Evolutionary conservation across 2,329 filamentous ascomycete genomes (phyloP).

Genomic region (Colletotrichum melonis): DNA sequence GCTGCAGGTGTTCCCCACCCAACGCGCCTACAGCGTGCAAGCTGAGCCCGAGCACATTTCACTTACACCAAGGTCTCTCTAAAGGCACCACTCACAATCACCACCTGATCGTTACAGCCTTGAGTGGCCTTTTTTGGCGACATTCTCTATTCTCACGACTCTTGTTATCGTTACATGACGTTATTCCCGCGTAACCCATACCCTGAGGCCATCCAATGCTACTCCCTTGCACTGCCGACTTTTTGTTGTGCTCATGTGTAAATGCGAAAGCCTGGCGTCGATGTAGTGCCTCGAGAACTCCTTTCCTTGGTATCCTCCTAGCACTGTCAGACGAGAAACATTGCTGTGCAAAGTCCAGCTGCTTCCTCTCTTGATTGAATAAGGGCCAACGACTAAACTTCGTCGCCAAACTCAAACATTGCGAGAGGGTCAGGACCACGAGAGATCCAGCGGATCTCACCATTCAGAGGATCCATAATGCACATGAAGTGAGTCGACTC

Average conservation of each 20-base stretch:
- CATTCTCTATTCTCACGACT: not conserved
- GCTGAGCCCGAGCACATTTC: not conserved
- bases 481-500: conserved; percentile 68
- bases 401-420: not conserved
- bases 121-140: not conserved
- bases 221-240: not conserved
- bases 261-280: not conserved
- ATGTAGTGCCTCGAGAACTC: not conserved
- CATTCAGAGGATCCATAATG: conserved; percentile 65
- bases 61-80: not conserved
- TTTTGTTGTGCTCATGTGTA: not conserved
- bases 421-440: not conserved
- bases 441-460: conserved; percentile 57
- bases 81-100: not conserved
- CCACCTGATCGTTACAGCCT: not conserved
- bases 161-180: not conserved
- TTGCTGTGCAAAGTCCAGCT: not conserved
- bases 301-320: not conserved
- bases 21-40: not conserved
- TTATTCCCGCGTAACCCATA: not conserved
- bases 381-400: too few species aligned
- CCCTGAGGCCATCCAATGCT: not conserved
- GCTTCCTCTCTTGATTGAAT: not conserved
- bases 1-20: conserved; percentile 5
- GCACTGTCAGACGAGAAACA: not conserved